Base-by-base conservation (phyloP, 305 asterid species). In the Solanum chacoense region DNA sequence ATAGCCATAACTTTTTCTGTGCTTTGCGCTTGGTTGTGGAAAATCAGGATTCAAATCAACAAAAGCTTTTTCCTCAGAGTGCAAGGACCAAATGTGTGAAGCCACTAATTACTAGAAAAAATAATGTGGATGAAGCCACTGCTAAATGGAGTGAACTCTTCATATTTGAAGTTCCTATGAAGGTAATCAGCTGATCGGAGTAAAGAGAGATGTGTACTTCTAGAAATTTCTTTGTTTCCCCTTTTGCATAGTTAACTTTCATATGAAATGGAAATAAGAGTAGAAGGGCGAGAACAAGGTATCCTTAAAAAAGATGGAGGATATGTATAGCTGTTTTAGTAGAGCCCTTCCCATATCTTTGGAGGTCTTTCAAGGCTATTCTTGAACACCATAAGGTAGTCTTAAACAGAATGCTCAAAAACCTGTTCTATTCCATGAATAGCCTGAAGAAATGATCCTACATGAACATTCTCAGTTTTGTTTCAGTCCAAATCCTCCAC, bases 81-180 rank as follows among this genome's bases (percentile, higher is more conserved):
- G 99, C 99, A 63, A 95, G 99, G 94, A 98, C 99, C 88, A 98
- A 94, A 93, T 95, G 99, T 91, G 99, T 98, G 90, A 95, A 93
- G 92, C 99, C 98, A n/a, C 90, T 89, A 71, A 89, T 92, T 76
- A 83, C 87, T 75, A 91, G 90, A 90, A 91, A 90, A 75, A 91
- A 94, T 87, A 95, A 90, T 90, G 89, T 85, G 38, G 92, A 92
- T 86, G 98, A 94, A 93, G 99, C 98, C 95, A 91, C 90, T 34
- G 98, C 98, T 87, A 94, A 90, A 91, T 98, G 99, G 99, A 95
- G 96, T 88, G 99, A 98, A 90, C 96, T 96, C 88, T 98, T 98
- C 94, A 92, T 98, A 91, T 98, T 98, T 94, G 99, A 98, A 95
- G 98, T 98, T 91, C 99, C 99, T 85, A 92, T 91, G 89, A 96